Conservation (phyloP, 2,329 filamentous ascomycete genomes). For the Sphaerostilbella broomeana region DNA sequence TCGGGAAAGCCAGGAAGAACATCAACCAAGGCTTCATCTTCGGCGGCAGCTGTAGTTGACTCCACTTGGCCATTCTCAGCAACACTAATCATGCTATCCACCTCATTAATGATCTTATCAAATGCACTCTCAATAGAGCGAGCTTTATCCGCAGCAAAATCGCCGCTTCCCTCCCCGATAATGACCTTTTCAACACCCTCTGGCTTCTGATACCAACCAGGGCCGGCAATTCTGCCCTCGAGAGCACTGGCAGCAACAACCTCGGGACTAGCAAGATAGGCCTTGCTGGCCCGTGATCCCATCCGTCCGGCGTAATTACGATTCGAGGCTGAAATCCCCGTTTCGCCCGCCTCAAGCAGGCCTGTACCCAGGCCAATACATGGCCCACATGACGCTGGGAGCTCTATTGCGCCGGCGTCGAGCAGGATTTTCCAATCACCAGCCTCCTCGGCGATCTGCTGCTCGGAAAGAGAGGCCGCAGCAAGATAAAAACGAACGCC, state of each 20-base stretch:
- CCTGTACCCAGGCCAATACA: conserved; percentile 81
- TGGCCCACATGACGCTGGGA: conserved; percentile 71
- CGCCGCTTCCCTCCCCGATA: conserved; percentile 64
- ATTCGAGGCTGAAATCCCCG: conserved; percentile 78
- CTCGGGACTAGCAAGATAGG: conserved; percentile 83
- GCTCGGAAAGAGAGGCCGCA: conserved; percentile 69
- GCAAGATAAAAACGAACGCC: conserved; percentile 85
- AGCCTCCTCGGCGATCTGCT: conserved; percentile 66
- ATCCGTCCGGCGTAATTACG: conserved; percentile 90
- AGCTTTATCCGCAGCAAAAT: conserved; percentile 56
- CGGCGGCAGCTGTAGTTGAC: neutral
- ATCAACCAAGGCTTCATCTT: conserved; percentile 29
- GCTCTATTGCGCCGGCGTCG: conserved; percentile 66
- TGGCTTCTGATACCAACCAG: conserved; percentile 71
- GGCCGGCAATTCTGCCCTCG: conserved; percentile 62
- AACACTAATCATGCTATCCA: conserved; percentile 16
- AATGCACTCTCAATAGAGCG: conserved; percentile 63
- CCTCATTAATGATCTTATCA: conserved; percentile 62
- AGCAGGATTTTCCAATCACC: conserved; percentile 82
- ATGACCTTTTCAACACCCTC: conserved; percentile 60
- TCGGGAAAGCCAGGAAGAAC: conserved; percentile 83
- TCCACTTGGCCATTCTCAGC: conserved; percentile 9
- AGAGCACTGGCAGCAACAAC: conserved; percentile 88
- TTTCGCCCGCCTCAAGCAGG: conserved; percentile 75
- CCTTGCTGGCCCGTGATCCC: conserved; percentile 59